Evolutionary conservation across 139 green algal species (phyloP).

Genomic region (Picochlorum sp.): DNA sequence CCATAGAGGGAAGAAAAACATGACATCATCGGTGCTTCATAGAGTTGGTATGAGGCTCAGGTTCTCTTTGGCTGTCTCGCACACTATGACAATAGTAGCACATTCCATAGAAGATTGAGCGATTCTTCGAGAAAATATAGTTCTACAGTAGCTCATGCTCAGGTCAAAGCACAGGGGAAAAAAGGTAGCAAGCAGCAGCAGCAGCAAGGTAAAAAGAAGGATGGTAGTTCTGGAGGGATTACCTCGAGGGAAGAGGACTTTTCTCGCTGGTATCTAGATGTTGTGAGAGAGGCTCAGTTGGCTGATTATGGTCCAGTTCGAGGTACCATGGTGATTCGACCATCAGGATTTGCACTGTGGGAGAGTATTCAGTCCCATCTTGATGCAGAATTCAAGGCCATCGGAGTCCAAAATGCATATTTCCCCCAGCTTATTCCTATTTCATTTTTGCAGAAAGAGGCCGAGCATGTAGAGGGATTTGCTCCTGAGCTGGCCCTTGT

Average conservation of each 20-base stretch:
- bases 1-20: too few species aligned
- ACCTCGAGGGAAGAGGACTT: conserved; percentile 82
- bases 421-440: conserved; percentile 98
- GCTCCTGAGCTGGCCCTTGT: conserved; percentile 95
- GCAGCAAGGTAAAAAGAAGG: conserved; percentile 26
- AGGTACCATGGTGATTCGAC: conserved; percentile 98
- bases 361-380: conserved; percentile 48
- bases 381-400: conserved; percentile 72
- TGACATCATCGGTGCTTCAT: too few species aligned
- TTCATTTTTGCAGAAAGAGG: conserved; percentile 97
- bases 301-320: conserved; percentile 96
- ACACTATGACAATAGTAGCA: too few species aligned
- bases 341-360: conserved; percentile 85
- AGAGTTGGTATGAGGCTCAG: too few species aligned
- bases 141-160: neutral
- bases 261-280: conserved; percentile 90
- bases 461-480: conserved; percentile 98
- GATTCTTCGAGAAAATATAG: neutral
- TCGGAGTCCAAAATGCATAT: conserved; percentile 87
- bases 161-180: neutral
- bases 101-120: neutral
- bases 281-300: conserved; percentile 88
- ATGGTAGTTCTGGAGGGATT: conserved; percentile 37
- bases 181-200: conserved; percentile 6
- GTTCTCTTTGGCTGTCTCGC: too few species aligned